Percentiles rank a stretch among this genome's conserved stretches.
phyloP scores from a whole-genome alignment of 805 yeast genomes.

The Sugiyamaella marilandica region DNA sequence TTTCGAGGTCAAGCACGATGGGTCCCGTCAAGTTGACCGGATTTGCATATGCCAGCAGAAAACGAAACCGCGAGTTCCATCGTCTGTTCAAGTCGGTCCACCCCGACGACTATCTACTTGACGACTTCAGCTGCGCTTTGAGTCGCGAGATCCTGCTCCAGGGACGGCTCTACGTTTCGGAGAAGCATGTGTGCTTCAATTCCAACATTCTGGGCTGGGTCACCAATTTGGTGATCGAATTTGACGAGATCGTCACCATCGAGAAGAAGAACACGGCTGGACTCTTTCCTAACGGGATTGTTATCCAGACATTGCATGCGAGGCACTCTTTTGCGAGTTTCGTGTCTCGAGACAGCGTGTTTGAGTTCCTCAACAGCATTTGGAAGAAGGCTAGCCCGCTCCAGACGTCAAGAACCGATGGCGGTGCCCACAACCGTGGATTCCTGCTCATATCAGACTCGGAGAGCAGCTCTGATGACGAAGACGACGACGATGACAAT shows the following conservation, averaged over 20 bases:
- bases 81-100: slow-evolving; percentile 64
- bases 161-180: slow-evolving; percentile 80
- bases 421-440: slow-evolving; percentile 5
- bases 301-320: slow-evolving; percentile 56
- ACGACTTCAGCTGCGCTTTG: slow-evolving; percentile 87
- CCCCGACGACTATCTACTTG: slow-evolving; percentile 64
- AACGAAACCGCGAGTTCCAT: slow-evolving; percentile 74
- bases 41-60: slow-evolving; percentile 28
- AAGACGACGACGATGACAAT: slow-evolving; percentile 20
- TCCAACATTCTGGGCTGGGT: slow-evolving; percentile 89
- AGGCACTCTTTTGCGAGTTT: slow-evolving; percentile 84
- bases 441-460: slow-evolving; percentile 31
- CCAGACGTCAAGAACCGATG: slow-evolving; percentile 23
- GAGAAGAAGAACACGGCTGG: slow-evolving; percentile 87
- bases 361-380: slow-evolving; percentile 59
- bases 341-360: slow-evolving; percentile 71
- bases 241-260: slow-evolving; percentile 62
- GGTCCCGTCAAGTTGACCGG: slow-evolving; percentile 15
- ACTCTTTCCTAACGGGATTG: slow-evolving; percentile 84
- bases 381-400: slow-evolving; percentile 48
- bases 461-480: slow-evolving; percentile 32
- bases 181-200: slow-evolving; percentile 75
- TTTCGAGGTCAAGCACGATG: neutral
- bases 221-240: slow-evolving; percentile 67
- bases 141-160: slow-evolving; percentile 82